Conservation (phyloP, 2,329 filamentous ascomycete genomes). For the Fusarium succisae region DNA sequence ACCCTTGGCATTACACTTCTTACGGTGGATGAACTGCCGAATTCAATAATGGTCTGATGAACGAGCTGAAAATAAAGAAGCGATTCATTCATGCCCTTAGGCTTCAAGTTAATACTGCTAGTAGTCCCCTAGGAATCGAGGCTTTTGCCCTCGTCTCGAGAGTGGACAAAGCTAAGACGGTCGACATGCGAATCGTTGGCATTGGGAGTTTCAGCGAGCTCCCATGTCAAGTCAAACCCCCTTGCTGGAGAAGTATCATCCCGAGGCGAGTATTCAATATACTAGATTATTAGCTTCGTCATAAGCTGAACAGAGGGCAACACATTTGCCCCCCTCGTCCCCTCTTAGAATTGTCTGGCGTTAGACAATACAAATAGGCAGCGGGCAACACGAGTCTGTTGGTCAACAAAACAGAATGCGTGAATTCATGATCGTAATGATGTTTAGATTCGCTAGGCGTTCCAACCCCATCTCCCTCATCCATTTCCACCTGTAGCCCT, state of each 20-base stretch:
- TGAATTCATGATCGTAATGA: constrained; percentile 41
- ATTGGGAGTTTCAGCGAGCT: not conserved
- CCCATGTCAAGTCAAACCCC: not conserved
- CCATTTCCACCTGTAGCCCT: constrained; percentile 1
- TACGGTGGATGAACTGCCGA: not conserved
- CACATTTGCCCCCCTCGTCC: not conserved
- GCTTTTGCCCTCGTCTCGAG: not conserved
- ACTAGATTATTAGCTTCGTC: not conserved
- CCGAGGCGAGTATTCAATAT: not conserved
- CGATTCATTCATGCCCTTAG: not conserved
- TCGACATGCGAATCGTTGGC: not conserved
- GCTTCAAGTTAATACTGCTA: not conserved
- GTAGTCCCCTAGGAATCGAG: too few relatives aligned
- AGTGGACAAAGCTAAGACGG: not conserved
- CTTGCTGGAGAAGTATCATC: not conserved
- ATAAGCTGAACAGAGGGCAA: not conserved
- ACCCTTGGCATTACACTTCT: not conserved
- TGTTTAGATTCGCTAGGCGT: constrained; percentile 39
- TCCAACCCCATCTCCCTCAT: constrained; percentile 8
- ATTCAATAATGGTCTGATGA: not conserved
- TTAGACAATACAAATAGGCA: not conserved
- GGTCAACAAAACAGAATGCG: constrained; percentile 24
- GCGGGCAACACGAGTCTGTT: not conserved
- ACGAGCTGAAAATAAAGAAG: not conserved
- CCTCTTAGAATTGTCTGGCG: not conserved